phyloP scores from a whole-genome alignment of 352 stramenopile genomes.

The Peronospora destructor region DNA sequence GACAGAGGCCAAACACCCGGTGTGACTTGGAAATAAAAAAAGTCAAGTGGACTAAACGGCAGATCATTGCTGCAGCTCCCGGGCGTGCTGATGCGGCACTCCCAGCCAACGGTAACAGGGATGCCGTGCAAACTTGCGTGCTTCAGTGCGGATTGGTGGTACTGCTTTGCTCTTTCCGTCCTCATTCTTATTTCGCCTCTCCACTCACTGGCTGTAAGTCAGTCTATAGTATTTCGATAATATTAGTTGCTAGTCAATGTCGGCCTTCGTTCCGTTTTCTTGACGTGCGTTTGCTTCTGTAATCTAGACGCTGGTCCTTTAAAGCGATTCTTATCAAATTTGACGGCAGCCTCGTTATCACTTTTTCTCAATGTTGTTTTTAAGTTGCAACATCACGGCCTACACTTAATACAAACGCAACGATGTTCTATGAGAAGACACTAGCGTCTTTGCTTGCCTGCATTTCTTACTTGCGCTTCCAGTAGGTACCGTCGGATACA shows the following conservation, averaged over 20 bases:
- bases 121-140: conserved; percentile 9
- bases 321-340: conserved; percentile 8
- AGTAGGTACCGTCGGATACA: conserved; percentile 84
- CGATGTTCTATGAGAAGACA: neutral
- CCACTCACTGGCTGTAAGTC: conserved; percentile 24
- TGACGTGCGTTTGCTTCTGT: conserved; percentile 17
- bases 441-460: neutral
- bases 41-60: conserved; percentile 13
- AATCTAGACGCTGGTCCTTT: too few relatives aligned
- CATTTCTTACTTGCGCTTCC: conserved; percentile 53
- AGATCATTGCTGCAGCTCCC: conserved; percentile 20
- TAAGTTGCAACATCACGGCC: neutral
- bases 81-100: conserved; percentile 12
- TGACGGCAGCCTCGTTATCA: neutral
- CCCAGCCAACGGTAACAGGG: conserved; percentile 31
- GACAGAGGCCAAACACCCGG: conserved; percentile 7
- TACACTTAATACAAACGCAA: neutral
- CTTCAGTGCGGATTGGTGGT: conserved; percentile 21
- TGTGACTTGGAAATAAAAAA: conserved; percentile 10
- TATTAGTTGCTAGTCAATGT: conserved; percentile 32
- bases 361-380: too few relatives aligned
- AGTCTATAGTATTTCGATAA: conserved; percentile 29
- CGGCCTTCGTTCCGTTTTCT: conserved; percentile 1
- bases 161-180: conserved; percentile 11
- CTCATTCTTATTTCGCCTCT: conserved; percentile 14